phyloP scores from a whole-genome alignment of 2,329 filamentous ascomycete species.

The Lachnellula hyalina region DNA sequence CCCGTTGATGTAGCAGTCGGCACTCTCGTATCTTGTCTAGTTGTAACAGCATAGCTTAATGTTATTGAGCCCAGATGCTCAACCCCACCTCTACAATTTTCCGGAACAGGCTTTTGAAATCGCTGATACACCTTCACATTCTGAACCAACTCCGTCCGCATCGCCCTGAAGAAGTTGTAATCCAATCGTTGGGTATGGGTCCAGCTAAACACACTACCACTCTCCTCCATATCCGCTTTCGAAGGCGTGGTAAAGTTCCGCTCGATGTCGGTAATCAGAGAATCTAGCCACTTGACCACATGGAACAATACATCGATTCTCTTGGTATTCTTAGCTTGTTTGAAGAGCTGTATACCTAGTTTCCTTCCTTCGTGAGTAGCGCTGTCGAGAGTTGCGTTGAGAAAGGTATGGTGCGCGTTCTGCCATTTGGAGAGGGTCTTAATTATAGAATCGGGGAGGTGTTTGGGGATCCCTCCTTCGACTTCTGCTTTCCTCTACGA shows the following conservation, averaged over 20 bases:
- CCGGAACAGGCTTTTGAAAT: neutral
- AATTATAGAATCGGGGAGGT: neutral
- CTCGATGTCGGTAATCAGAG: neutral
- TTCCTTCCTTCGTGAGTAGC: neutral
- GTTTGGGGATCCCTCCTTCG: neutral
- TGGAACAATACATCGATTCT: neutral
- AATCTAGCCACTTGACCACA: neutral
- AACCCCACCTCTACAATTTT: neutral
- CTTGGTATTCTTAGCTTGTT: neutral
- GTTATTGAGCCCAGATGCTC: neutral
- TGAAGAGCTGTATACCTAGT: neutral
- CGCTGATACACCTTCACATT: neutral
- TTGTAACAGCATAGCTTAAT: neutral
- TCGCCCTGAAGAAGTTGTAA: neutral
- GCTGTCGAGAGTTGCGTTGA: neutral
- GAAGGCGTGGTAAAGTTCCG: neutral
- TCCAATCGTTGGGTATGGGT: neutral
- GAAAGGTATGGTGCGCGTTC: neutral
- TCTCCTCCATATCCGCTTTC: neutral
- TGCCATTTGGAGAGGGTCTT: neutral
- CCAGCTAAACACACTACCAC: neutral
- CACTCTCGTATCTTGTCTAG: neutral
- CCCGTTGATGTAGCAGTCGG: neutral
- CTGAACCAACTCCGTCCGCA: neutral
- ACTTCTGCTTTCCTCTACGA: neutral